A percentile compares a stretch with the other conserved stretches of the same genome.
phyloP scores from a whole-genome alignment of 2,329 filamentous ascomycete genomes.

The Lithohypha guttulata region DNA sequence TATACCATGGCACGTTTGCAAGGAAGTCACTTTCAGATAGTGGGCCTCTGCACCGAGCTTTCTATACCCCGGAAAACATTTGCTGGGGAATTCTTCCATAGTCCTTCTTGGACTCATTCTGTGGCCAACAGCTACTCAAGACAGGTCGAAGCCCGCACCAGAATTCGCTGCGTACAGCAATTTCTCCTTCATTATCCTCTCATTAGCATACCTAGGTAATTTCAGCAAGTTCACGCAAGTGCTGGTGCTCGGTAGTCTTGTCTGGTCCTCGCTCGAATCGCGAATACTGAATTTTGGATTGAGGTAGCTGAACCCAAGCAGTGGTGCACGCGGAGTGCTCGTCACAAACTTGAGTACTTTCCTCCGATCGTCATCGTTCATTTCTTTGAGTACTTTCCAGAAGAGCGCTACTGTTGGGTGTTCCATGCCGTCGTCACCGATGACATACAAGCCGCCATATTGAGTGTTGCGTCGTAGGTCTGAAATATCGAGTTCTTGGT shows the following conservation, averaged over 20 bases:
- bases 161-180: conserved; percentile 81
- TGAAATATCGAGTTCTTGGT: conserved; percentile 71
- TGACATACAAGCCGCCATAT: conserved; percentile 77
- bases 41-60: too few species aligned
- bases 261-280: conserved; percentile 66
- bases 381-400: conserved; percentile 73
- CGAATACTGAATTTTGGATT: conserved; percentile 81
- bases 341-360: conserved; percentile 94
- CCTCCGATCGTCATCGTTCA: conserved; percentile 66
- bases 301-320: conserved; percentile 79
- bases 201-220: conserved; percentile 66
- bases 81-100: too few species aligned
- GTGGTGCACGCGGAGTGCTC: conserved; percentile 76
- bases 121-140: conserved; percentile 8
- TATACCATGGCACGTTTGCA: too few species aligned
- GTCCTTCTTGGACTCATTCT: too few species aligned
- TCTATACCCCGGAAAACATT: too few species aligned
- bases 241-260: conserved; percentile 78
- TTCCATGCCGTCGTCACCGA: conserved; percentile 80
- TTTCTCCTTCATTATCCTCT: conserved; percentile 60
- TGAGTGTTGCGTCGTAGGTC: conserved; percentile 75
- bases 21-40: too few species aligned
- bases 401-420: conserved; percentile 79
- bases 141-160: conserved; percentile 81
- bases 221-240: conserved; percentile 95